These are phyloP conservation scores for Kodamaea sp. DNA, from an alignment of 1,139 yeast genomes.

Conservation along the genomic window DNA sequence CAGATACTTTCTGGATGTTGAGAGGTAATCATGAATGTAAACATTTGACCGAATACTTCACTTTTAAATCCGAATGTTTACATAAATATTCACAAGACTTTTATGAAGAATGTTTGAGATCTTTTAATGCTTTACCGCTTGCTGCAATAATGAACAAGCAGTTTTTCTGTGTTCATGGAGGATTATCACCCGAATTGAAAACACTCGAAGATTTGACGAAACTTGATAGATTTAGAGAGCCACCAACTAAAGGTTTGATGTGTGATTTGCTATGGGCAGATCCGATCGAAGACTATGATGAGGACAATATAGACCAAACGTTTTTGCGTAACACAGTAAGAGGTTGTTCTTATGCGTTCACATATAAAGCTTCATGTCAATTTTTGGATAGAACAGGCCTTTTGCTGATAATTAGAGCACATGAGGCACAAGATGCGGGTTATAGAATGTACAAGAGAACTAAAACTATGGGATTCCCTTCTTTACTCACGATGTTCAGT, in stretches of 20 bases:
- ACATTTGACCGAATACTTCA: slow-evolving; percentile 90
- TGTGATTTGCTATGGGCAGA: slow-evolving; percentile 97
- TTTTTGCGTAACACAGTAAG: slow-evolving; percentile 71
- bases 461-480: slow-evolving; percentile 85
- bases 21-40: slow-evolving; percentile 96
- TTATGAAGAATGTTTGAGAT: slow-evolving; percentile 71
- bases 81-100: slow-evolving; percentile 71
- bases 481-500: slow-evolving; percentile 85
- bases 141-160: slow-evolving; percentile 95
- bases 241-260: slow-evolving; percentile 92
- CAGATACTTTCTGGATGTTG: slow-evolving; percentile 72
- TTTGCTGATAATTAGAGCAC: slow-evolving; percentile 85
- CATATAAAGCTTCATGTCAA: slow-evolving; percentile 79
- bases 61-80: slow-evolving; percentile 86
- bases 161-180: slow-evolving; percentile 96
- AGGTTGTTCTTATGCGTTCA: slow-evolving; percentile 90
- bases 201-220: slow-evolving; percentile 65
- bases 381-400: slow-evolving; percentile 79
- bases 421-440: slow-evolving; percentile 98
- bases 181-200: slow-evolving; percentile 82
- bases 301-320: slow-evolving; percentile 49
- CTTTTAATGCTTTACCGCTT: slow-evolving; percentile 85
- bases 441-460: slow-evolving; percentile 92
- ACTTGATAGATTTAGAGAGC: slow-evolving; percentile 82
- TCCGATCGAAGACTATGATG: slow-evolving; percentile 86